A percentile compares a stretch with the other conserved stretches of the same genome.
Evolutionary conservation across 768 basidiomycete species (phyloP).

Genomic region (Lactifluus volemus): DNA sequence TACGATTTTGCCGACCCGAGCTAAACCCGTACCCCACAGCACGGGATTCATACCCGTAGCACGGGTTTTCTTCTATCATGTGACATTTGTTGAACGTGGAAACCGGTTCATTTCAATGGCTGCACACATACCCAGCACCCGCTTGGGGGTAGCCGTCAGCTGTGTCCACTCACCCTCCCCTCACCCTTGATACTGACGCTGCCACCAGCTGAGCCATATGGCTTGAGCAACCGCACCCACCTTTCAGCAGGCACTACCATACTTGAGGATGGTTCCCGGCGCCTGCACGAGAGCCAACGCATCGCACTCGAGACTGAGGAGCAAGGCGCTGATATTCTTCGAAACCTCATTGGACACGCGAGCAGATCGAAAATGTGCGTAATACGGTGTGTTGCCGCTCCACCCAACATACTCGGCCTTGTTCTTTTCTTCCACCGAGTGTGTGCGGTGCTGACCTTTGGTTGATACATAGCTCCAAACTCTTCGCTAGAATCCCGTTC

Average conservation of each 20-base stretch:
- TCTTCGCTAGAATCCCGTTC: neutral
- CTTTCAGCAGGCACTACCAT: constrained; percentile 69
- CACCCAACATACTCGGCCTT: neutral
- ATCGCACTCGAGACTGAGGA: constrained; percentile 95
- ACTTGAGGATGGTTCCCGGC: constrained; percentile 75
- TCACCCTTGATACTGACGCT: no score
- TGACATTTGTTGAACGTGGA: no score
- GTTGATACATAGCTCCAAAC: constrained; percentile 53
- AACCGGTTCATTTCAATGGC: no score
- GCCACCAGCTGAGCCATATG: constrained; percentile 66
- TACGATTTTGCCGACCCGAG: no score
- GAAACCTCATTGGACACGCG: constrained; percentile 81
- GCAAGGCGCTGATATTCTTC: constrained; percentile 86
- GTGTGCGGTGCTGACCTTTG: neutral
- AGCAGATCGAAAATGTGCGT: constrained; percentile 89
- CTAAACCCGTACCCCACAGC: no score
- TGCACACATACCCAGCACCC: no score
- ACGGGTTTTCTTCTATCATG: no score
- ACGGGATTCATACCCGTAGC: no score
- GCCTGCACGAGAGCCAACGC: constrained; percentile 84
- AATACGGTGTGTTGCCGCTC: constrained; percentile 55
- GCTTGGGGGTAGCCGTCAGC: no score
- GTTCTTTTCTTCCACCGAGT: neutral
- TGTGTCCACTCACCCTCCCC: no score
- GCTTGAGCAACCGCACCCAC: constrained; percentile 64